Evolutionary conservation across 257 asterid genomes (phyloP), one percentile per base, ranked within the genome.

Genomic region (Linderniella brevidens): DNA sequence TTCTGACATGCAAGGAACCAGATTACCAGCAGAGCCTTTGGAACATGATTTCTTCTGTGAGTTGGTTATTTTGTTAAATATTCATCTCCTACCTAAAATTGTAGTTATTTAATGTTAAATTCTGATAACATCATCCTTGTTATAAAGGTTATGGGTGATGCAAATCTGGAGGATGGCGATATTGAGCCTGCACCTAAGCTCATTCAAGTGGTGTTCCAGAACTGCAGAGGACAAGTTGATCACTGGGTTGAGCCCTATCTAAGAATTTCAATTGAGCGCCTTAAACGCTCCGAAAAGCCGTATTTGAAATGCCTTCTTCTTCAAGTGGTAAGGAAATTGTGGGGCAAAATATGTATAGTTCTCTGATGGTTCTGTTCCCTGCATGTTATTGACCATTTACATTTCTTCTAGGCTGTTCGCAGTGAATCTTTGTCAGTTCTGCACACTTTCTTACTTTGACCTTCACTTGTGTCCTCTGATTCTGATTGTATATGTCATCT

Each of bases 11-110:
- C 81, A 90, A 85, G 73, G 92, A 85, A 46, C 99, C 96, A 15
- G 84, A 90, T 76, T 90, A 90, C 66, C 99, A 90, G 74, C 92
- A 79, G 69, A 85, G 99, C 71, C 94, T 90, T 56, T 90, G 99
- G 96, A 72, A 59, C 58, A 79, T 75, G 96, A 75, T 90, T 56
- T 85, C 94, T 57, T 75, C 82, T 38, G 99, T 90, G 64, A 77
- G 96, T 69, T 55, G 14, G 29, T 53, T 54, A 35, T 37, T 36
- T 52, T 9, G 35, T 62, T 35, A 54, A 35, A 52, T 36, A n/a
- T 45, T 9, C 20, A 46, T 19, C 19, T 20, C 41, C 14, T 43
- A 3, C 4, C 14, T 15, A 35, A 54, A 42, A 40, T 58, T 25
- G 32, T 25, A 25, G 32, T 25, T 25, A 25, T 25, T 25, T 25